Evolutionary conservation across 306 rosid species (phyloP), one percentile per base, ranked within the genome.

Genomic region (Rosa chinensis): DNA sequence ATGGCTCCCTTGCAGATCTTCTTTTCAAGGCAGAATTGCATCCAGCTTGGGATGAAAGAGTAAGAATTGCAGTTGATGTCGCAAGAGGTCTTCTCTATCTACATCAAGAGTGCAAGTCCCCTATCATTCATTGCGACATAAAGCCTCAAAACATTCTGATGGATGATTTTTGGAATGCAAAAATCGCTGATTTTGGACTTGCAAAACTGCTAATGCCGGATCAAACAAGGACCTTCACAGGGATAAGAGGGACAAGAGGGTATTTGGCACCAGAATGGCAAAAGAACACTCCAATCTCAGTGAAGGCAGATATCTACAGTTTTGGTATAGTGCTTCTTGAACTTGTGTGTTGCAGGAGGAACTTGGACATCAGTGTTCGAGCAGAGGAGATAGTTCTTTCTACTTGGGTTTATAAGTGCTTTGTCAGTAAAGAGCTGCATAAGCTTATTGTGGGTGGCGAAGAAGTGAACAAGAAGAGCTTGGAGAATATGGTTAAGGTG

Each of bases 141-240:
- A 82, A 82, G 70, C 86, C 86, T 14, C 82, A 82, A 25, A 82
- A 82, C 74, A 77, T 82, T 63, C 78, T 82, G 32, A 73, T 82
- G 32, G 82, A 82, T 72, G 72, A 78, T 7, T 6, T 44, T 0
- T 55, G 61, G 61, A 55, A 58, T 52, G 5, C 86, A 0, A 78
- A 74, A 14, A 78, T 82, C 0, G 8, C 86, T 0, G 77, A 78
- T 18, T 82, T 82, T 6, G 86, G 82, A 9, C 49, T 83, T 66
- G 64, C 82, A 18, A 83, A 83, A 79, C 43, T 83, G 59, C 18
- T 79, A 1, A 79, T 37, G 49, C 74, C 73, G 4, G 80, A 83
- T 14, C 83, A 83, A 62, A 83, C 80, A 17, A 67, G 28, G 71
- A 83, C 83, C 42, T 68, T 11, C 32, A 79, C 83, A 0, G 69